Evolutionary conservation across 257 asterid genomes (phyloP), one percentile per base, ranked within the genome.

Genomic region (Cynanchum wilfordii): DNA sequence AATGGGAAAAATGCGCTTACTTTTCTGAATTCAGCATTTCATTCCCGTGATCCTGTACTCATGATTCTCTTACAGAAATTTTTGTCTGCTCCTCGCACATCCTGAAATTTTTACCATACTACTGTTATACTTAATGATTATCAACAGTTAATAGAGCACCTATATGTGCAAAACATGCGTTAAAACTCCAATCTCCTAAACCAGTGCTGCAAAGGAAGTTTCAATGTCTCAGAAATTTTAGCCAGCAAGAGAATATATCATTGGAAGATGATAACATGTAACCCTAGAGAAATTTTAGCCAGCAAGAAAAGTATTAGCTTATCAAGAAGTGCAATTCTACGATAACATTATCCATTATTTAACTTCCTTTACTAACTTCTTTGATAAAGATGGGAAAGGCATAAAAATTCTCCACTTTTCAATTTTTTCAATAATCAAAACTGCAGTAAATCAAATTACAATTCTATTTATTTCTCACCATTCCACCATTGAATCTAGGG

Each of bases 1-100:
- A 67, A 66, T 68, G 13, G 42, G 36, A 40, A 74, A 80, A 70
- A 63, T 75, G 22, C 64, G 85, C 97, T 88, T 84, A 92, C 99
- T 87, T 95, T 73, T 92, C 89, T 60, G 99, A 95, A 81, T 90
- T 92, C 79, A 95, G 94, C 76, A 95, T 95, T 72, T 95, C 98
- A 75, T 92, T 90, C 84, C 96, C 82, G 45, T 92, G 90, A 86
- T 92, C 99, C 77, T 86, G 91, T 0, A 97, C 96, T 25, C 93
- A 96, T 56, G 97, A 80, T 83, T 90, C 96, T 79, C 92, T 85
- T 72, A 92, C 89, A 20, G 90, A 90, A 79, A 90, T 59, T 77
- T 84, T 92, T 7, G 99, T 95, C 73, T 86, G 66, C 96, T 90
- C 86, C 99, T 87, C 15, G 91, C 86, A 90, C 96, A 84, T 95